Conservation (phyloP, 495 filamentous ascomycete species). For the Penicillium paradoxum region DNA sequence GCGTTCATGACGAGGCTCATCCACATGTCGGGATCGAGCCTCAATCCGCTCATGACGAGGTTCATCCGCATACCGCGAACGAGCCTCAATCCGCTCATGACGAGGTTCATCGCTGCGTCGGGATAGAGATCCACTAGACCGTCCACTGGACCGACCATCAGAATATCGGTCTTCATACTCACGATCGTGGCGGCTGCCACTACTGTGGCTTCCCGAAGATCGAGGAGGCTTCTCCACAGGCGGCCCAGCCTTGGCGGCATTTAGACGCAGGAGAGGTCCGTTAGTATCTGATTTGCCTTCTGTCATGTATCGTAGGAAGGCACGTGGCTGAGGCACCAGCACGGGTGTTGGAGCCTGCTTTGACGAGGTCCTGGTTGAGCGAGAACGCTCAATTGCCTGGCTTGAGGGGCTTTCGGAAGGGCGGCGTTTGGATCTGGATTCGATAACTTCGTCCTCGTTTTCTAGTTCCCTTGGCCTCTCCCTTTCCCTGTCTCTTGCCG, state of each 20-base stretch:
- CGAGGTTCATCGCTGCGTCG: slow-evolving; percentile 18
- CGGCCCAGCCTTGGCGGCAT: slow-evolving; percentile 29
- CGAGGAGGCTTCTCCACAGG: slow-evolving; percentile 27
- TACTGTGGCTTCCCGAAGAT: slow-evolving; percentile 29
- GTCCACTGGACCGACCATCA: slow-evolving; percentile 16
- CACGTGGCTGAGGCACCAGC: slow-evolving; percentile 23
- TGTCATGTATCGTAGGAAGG: slow-evolving; percentile 40
- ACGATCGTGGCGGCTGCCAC: slow-evolving; percentile 27
- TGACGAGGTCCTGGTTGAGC: slow-evolving; percentile 20
- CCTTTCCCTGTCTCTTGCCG: slow-evolving; percentile 13
- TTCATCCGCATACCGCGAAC: slow-evolving; percentile 4
- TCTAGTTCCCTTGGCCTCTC: slow-evolving; percentile 12
- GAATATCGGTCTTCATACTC: slow-evolving; percentile 29
- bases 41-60: neutral
- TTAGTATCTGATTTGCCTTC: slow-evolving; percentile 35
- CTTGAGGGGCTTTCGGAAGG: slow-evolving; percentile 13
- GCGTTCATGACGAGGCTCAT: slow-evolving; percentile 15
- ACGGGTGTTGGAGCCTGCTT: slow-evolving; percentile 23
- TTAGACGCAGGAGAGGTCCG: slow-evolving; percentile 32
- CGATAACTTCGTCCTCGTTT: slow-evolving; percentile 12
- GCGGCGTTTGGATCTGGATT: slow-evolving; percentile 25
- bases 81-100: slow-evolving; percentile 8
- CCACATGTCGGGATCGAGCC: slow-evolving; percentile 15
- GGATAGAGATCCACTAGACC: slow-evolving; percentile 24
- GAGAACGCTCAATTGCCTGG: slow-evolving; percentile 10